Conservation (phyloP, 805 yeast genomes). For the Starmerella ratchasimensis region DNA sequence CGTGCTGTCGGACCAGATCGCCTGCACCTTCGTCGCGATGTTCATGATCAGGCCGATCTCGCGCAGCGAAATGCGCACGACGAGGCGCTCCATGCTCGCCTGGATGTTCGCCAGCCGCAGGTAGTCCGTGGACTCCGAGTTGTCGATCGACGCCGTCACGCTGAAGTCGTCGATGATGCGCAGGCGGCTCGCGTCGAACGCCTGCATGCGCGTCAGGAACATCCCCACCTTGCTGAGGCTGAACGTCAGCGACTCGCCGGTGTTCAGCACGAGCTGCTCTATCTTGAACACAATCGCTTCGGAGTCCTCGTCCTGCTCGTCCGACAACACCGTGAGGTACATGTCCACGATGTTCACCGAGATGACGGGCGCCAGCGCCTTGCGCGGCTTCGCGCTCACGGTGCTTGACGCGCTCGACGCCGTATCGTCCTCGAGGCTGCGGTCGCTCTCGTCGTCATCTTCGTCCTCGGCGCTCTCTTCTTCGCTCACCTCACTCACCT, state of each 20-base stretch:
- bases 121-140: slow-evolving; percentile 47
- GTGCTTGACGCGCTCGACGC: background rate
- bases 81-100: slow-evolving; percentile 62
- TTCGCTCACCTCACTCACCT: slow-evolving; percentile 11
- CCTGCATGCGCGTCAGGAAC: slow-evolving; percentile 67
- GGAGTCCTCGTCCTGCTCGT: slow-evolving; percentile 51
- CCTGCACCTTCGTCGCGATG: slow-evolving; percentile 58
- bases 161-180: slow-evolving; percentile 84
- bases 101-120: slow-evolving; percentile 50
- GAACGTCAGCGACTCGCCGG: slow-evolving; percentile 51
- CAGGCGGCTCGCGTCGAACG: slow-evolving; percentile 45
- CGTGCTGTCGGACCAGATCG: slow-evolving; percentile 20
- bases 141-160: slow-evolving; percentile 57
- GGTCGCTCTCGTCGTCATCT: background rate
- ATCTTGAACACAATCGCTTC: slow-evolving; percentile 86
- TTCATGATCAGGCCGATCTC: slow-evolving; percentile 71
- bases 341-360: slow-evolving; percentile 56
- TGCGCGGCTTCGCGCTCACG: background rate
- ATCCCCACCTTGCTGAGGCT: slow-evolving; percentile 72
- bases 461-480: slow-evolving; percentile 3
- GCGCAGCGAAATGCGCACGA: slow-evolving; percentile 68
- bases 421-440: background rate
- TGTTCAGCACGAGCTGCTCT: slow-evolving; percentile 59
- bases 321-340: slow-evolving; percentile 66
- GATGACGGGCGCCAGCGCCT: slow-evolving; percentile 1